phyloP scores from a whole-genome alignment of 1,139 yeast genomes.

The Debaryomyces robertsiae region DNA sequence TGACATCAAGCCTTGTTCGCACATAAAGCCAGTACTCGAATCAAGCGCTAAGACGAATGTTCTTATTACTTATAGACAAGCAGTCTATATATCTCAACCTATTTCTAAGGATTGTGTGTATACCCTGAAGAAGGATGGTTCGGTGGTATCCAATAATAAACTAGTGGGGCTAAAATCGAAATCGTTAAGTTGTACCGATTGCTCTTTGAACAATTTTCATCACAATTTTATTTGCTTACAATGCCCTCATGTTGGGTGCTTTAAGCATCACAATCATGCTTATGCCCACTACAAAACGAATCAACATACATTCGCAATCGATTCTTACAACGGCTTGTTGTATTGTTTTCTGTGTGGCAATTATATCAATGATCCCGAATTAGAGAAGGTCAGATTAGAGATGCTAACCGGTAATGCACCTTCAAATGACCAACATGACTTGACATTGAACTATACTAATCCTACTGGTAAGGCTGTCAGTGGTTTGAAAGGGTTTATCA shows the following conservation, averaged over 20 bases:
- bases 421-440: slow-evolving; percentile 17
- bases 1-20: slow-evolving; percentile 52
- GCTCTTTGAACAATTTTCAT: slow-evolving; percentile 48
- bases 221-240: slow-evolving; percentile 72
- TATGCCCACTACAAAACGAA: slow-evolving; percentile 58
- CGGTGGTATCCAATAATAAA: slow-evolving; percentile 30
- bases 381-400: slow-evolving; percentile 55
- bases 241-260: slow-evolving; percentile 83
- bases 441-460: slow-evolving; percentile 26
- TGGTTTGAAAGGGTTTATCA: slow-evolving; percentile 85
- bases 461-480: slow-evolving; percentile 66
- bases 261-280: slow-evolving; percentile 54
- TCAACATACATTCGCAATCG: slow-evolving; percentile 77
- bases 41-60: slow-evolving; percentile 60
- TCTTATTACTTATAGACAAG: slow-evolving; percentile 59
- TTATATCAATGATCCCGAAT: slow-evolving; percentile 60
- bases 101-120: slow-evolving; percentile 24
- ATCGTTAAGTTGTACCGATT: slow-evolving; percentile 54
- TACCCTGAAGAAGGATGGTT: slow-evolving; percentile 35
- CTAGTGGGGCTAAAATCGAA: slow-evolving; percentile 42
- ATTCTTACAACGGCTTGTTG: slow-evolving; percentile 57
- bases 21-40: slow-evolving; percentile 53
- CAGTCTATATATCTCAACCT: slow-evolving; percentile 50
- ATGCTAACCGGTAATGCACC: slow-evolving; percentile 15
- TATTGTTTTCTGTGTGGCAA: slow-evolving; percentile 80